A percentile compares a stretch with the other conserved stretches of the same genome.
phyloP scores from a whole-genome alignment of 306 rosid species.

The Glycine tomentella region DNA sequence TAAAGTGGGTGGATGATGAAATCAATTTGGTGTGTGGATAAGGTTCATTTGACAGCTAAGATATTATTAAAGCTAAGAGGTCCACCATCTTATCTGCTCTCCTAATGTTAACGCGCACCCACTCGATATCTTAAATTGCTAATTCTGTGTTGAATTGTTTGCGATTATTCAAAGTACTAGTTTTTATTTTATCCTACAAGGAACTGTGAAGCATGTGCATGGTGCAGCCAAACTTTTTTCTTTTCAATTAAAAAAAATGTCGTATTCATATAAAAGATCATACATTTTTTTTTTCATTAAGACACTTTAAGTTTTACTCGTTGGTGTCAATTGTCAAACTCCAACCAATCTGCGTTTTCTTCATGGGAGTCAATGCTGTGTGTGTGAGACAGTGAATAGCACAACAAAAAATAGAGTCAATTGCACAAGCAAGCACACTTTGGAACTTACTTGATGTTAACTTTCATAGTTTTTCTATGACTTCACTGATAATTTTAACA shows the following conservation, averaged over 20 bases:
- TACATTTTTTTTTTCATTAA: not conserved
- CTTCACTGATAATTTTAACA: not conserved
- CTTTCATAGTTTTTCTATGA: not conserved
- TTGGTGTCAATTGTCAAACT: not conserved
- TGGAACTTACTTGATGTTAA: not conserved
- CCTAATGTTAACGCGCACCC: too few species aligned
- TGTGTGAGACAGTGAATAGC: not conserved
- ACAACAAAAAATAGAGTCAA: not conserved
- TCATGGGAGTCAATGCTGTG: not conserved
- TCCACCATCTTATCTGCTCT: not conserved
- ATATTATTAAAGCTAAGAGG: not conserved
- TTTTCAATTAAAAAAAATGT: not conserved
- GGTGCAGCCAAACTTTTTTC: not conserved
- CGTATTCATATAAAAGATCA: not conserved
- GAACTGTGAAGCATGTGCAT: not conserved
- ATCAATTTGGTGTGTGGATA: not conserved
- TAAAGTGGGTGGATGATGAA: not conserved
- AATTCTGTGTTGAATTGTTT: not conserved
- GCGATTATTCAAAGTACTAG: not conserved
- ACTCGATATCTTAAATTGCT: not conserved
- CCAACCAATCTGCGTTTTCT: too few species aligned
- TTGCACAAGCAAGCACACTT: not conserved
- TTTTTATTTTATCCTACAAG: not conserved
- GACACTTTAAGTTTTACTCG: not conserved
- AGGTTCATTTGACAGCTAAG: not conserved